phyloP scores from a whole-genome alignment of 2,329 filamentous ascomycete species.

The Rhynchosporium graminicola region DNA sequence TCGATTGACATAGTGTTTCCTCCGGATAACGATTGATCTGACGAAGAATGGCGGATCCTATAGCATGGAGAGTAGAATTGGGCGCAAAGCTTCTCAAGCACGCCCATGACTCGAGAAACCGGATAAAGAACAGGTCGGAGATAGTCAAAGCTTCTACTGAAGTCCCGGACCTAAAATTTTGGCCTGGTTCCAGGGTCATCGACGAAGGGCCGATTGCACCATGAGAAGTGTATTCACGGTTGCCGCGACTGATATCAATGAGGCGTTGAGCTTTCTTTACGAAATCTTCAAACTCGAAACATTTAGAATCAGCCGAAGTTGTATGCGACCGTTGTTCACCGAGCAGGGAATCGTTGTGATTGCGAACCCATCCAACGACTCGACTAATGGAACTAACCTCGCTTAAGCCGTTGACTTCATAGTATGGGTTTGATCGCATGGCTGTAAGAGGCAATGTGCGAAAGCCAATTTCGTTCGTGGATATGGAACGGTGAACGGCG shows the following conservation, averaged over 20 bases:
- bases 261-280: constrained; percentile 49
- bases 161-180: constrained; percentile 16
- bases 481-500: constrained; percentile 67
- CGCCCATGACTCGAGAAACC: constrained; percentile 71
- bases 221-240: constrained; percentile 51
- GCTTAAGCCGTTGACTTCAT: constrained; percentile 59
- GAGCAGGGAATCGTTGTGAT: constrained; percentile 45
- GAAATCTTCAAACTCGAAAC: constrained; percentile 43
- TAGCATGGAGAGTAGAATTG: constrained; percentile 56
- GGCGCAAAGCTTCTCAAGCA: constrained; percentile 55
- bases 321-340: neutral
- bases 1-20: constrained; percentile 47
- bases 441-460: constrained; percentile 46
- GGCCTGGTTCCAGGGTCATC: constrained; percentile 23
- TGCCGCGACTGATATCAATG: constrained; percentile 54
- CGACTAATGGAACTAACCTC: constrained; percentile 55
- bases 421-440: constrained; percentile 57
- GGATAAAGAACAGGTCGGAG: constrained; percentile 44
- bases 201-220: constrained; percentile 50
- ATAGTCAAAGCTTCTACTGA: constrained; percentile 21
- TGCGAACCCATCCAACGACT: constrained; percentile 55
- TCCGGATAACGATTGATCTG: constrained; percentile 60
- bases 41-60: constrained; percentile 66
- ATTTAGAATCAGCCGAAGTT: neutral
- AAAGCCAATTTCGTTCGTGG: constrained; percentile 62